phyloP scores from a whole-genome alignment of 2,329 filamentous ascomycete genomes.

The Thelonectria discophora region DNA sequence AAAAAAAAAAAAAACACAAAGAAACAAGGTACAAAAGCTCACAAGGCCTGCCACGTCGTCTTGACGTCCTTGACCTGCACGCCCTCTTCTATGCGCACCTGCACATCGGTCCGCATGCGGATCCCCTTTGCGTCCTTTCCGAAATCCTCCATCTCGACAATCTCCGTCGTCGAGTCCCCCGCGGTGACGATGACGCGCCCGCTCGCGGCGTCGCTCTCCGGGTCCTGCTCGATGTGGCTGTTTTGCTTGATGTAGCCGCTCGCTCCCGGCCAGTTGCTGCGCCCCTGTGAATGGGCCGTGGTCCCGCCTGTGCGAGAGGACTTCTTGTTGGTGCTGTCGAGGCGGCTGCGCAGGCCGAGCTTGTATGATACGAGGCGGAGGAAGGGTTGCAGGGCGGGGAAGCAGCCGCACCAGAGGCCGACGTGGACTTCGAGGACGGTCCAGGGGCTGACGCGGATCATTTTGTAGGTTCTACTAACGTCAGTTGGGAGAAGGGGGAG shows the following conservation, averaged over 20 bases:
- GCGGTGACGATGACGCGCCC: constrained; percentile 18
- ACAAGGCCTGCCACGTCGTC: constrained; percentile 35
- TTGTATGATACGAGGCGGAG: constrained; percentile 42
- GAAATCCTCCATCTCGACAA: constrained; percentile 26
- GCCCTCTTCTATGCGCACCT: constrained; percentile 34
- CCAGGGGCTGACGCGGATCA: constrained; percentile 48
- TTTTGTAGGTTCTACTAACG: constrained; percentile 46
- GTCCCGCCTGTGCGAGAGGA: constrained; percentile 27
- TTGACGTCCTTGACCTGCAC: constrained; percentile 25
- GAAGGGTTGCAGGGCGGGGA: constrained; percentile 51
- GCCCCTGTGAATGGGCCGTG: constrained; percentile 15
- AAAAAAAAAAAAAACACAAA: neutral
- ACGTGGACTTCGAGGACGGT: constrained; percentile 53
- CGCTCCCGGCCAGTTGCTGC: constrained; percentile 25
- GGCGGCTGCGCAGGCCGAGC: constrained; percentile 23
- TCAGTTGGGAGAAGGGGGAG: neutral
- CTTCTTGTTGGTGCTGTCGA: constrained; percentile 34
- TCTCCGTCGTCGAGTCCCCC: constrained; percentile 26
- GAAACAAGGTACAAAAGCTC: neutral
- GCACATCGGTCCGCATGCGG: constrained; percentile 34
- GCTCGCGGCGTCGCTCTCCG: constrained; percentile 14
- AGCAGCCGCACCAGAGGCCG: constrained; percentile 53
- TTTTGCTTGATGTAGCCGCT: constrained; percentile 27
- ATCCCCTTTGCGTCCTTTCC: constrained; percentile 28
- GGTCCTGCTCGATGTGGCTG: constrained; percentile 15